Percentiles rank a stretch among this genome's conserved stretches.
Evolutionary conservation across 805 yeast genomes (phyloP).

Genomic region (Monosporozyma yasuniensis): DNA sequence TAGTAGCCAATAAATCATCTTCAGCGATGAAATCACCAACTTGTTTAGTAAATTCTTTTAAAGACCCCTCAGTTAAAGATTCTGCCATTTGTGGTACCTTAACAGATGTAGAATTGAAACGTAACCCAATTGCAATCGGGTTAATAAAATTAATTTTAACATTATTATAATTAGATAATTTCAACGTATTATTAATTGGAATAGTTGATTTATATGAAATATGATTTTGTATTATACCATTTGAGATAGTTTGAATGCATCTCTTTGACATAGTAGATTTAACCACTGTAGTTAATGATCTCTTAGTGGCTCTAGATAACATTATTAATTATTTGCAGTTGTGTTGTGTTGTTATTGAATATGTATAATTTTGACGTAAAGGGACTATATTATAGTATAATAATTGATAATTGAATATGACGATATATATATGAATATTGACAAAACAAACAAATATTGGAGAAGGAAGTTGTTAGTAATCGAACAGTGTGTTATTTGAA

Average conservation of each 20-base stretch:
- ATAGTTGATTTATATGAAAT: not conserved
- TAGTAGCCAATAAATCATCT: slow-evolving; percentile 91
- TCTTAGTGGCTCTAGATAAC: slow-evolving; percentile 4
- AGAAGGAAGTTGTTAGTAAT: too few relatives aligned
- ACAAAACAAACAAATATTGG: too few relatives aligned
- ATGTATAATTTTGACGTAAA: not conserved
- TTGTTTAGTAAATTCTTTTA: slow-evolving; percentile 55
- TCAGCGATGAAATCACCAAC: slow-evolving; percentile 82
- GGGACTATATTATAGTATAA: not conserved
- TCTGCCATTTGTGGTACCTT: slow-evolving; percentile 99
- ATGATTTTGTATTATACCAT: not conserved
- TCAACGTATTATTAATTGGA: not conserved
- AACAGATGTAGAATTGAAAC: slow-evolving; percentile 42
- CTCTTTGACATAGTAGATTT: not conserved
- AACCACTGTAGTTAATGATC: not conserved
- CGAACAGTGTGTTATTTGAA: too few relatives aligned
- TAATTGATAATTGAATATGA: too few relatives aligned
- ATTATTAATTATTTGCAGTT: not conserved
- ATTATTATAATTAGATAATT: not conserved
- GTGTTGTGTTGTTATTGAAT: not conserved
- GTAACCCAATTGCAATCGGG: slow-evolving; percentile 6
- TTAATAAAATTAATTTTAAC: not conserved
- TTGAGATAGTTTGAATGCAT: not conserved
- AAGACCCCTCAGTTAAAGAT: slow-evolving; percentile 93
- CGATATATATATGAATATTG: too few relatives aligned